These are phyloP conservation scores for Dentipellis sp. DNA, from an alignment of 768 basidiomycete genomes.

Conservation along the genomic window DNA sequence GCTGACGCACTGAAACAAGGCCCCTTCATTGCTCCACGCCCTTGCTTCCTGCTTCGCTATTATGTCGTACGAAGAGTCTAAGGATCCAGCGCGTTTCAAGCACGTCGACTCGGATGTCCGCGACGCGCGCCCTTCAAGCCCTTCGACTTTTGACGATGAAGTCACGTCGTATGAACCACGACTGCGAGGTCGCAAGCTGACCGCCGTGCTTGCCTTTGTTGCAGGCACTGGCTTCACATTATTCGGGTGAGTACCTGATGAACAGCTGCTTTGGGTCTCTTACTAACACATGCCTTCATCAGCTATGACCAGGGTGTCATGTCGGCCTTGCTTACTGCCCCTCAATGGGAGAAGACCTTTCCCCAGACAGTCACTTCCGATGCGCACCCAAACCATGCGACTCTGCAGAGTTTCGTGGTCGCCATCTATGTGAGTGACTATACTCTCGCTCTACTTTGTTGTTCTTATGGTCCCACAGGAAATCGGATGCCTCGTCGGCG, in stretches of 20 bases:
- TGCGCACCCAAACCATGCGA: conserved; percentile 37
- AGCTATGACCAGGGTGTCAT: conserved; percentile 68
- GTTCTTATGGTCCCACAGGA: conserved; percentile 28
- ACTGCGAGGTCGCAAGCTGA: conserved; percentile 35
- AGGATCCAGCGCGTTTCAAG: neutral
- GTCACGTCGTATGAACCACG: conserved; percentile 12
- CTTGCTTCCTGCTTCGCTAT: neutral
- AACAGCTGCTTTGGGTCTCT: no score
- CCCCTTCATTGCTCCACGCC: neutral
- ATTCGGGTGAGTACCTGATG: conserved; percentile 36
- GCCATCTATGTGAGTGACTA: conserved; percentile 40
- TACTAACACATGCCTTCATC: neutral
- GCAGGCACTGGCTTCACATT: conserved; percentile 52
- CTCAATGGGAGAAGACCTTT: conserved; percentile 51
- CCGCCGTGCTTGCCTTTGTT: conserved; percentile 42
- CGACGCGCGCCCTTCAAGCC: neutral
- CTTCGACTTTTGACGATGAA: neutral
- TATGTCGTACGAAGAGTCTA: neutral
- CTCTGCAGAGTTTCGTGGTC: conserved; percentile 49
- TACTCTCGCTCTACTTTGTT: no score
- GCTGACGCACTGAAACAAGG: no score
- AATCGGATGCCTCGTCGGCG: conserved; percentile 56
- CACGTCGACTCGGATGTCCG: neutral
- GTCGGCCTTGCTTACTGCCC: conserved; percentile 53
- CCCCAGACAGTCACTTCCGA: conserved; percentile 39